phyloP scores from a whole-genome alignment of 2,329 filamentous ascomycete species.

The Dissoconium aciculare region DNA sequence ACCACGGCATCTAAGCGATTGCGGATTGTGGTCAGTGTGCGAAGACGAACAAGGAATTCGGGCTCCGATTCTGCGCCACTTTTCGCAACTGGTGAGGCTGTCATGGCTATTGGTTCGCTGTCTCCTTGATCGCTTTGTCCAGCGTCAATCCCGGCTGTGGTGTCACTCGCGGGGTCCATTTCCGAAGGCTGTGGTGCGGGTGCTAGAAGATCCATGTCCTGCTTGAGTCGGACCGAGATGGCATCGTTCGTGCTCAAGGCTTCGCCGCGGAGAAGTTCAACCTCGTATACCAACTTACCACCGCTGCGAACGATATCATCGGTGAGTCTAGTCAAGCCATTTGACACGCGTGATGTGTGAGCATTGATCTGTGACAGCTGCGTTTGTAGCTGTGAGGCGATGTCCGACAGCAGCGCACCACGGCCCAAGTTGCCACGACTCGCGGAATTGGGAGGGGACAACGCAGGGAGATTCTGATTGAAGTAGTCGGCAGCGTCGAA shows the following conservation, averaged over 20 bases:
- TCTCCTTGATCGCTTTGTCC: no score
- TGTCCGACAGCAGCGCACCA: constrained; percentile 50
- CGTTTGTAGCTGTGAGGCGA: constrained; percentile 67
- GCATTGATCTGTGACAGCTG: constrained; percentile 79
- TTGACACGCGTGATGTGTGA: constrained; percentile 70
- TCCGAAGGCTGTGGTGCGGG: constrained; percentile 13
- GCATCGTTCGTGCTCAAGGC: constrained; percentile 66
- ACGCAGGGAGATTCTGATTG: constrained; percentile 59
- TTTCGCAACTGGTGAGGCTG: background rate
- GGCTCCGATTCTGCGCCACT: constrained; percentile 31
- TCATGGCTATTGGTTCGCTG: background rate
- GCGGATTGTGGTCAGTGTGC: constrained; percentile 69
- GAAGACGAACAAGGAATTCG: constrained; percentile 58
- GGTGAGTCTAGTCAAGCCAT: constrained; percentile 71
- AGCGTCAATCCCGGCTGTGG: constrained; percentile 2
- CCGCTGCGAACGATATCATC: constrained; percentile 89
- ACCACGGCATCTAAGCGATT: constrained; percentile 78
- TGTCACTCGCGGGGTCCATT: constrained; percentile 3
- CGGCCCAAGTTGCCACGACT: constrained; percentile 28
- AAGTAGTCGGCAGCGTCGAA: constrained; percentile 81
- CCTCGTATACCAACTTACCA: constrained; percentile 79
- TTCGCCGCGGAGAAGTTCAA: constrained; percentile 83
- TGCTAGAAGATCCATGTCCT: constrained; percentile 59
- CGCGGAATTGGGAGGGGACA: constrained; percentile 38
- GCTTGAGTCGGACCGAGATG: constrained; percentile 54